Evolutionary conservation across 306 rosid species (phyloP).

Genomic region (Rubus parviflorus): DNA sequence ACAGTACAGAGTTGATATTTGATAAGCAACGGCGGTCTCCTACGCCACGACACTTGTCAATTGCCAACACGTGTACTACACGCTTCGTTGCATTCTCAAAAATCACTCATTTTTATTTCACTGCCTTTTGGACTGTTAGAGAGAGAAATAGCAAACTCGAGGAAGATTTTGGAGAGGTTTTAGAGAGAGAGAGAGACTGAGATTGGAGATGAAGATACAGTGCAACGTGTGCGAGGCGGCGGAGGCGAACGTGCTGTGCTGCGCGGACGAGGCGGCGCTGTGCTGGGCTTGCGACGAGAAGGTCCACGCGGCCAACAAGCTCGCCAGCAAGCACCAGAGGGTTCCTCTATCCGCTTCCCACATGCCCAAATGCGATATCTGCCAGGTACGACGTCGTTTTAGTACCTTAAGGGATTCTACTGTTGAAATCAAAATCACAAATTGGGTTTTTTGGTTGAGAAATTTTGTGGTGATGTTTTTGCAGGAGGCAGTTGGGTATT

Average conservation of each 20-base stretch:
- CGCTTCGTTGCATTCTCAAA: conserved; percentile 37
- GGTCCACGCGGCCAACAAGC: conserved; percentile 93
- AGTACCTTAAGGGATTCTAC: neutral
- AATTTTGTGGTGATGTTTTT: neutral
- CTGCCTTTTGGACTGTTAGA: too few relatives aligned
- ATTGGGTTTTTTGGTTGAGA: conserved; percentile 14
- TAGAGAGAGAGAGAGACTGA: neutral
- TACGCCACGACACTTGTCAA: conserved; percentile 53
- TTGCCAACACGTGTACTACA: conserved; percentile 48
- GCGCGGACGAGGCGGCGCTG: conserved; percentile 96
- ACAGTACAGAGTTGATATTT: neutral
- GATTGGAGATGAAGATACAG: conserved; percentile 83
- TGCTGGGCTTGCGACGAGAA: conserved; percentile 92
- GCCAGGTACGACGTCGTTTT: conserved; percentile 56
- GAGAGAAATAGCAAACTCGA: too few relatives aligned
- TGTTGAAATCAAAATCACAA: neutral
- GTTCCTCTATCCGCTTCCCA: conserved; percentile 67
- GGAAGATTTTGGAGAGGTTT: conserved; percentile 14
- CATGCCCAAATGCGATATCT: conserved; percentile 91
- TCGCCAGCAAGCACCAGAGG: conserved; percentile 89
- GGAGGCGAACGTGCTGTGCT: conserved; percentile 88
- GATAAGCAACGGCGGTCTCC: conserved; percentile 41
- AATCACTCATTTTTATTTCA: conserved; percentile 23
- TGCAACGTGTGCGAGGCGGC: conserved; percentile 89
- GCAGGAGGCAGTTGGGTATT: conserved; percentile 80